These are phyloP conservation scores for Phaeotremella skinneri DNA, from an alignment of 768 basidiomycete species.

Conservation along the genomic window DNA sequence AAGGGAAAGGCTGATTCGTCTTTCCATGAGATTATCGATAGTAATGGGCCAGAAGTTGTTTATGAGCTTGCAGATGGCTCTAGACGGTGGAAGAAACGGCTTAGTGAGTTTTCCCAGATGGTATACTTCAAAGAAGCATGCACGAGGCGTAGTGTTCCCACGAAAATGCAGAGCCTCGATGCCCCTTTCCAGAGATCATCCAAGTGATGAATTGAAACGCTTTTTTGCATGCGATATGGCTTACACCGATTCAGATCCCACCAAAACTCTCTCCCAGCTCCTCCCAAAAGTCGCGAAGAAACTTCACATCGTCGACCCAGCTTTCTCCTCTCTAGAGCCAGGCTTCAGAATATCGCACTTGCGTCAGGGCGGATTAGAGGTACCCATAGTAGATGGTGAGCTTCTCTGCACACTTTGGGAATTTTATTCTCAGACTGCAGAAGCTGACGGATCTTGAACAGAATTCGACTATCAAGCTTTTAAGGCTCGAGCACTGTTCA, in stretches of 20 bases:
- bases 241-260: background rate
- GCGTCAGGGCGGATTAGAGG: constrained; percentile 22
- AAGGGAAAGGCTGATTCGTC: background rate
- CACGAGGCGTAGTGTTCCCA: no score
- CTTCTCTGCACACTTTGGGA: no score
- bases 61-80: constrained; percentile 17
- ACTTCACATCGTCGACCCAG: background rate
- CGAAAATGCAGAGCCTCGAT: background rate
- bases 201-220: no score
- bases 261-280: background rate
- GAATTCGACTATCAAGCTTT: constrained; percentile 14
- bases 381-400: constrained; percentile 33
- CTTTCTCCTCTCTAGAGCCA: background rate
- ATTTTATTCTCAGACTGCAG: no score
- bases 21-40: background rate
- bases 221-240: no score
- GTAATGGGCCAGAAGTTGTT: background rate
- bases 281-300: constrained; percentile 12
- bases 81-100: background rate
- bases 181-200: background rate
- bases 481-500: background rate
- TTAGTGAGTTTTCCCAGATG: constrained; percentile 17
- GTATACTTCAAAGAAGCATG: no score
- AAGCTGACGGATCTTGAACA: background rate
- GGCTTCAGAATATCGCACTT: constrained; percentile 26